phyloP scores from a whole-genome alignment of 2,329 filamentous ascomycete species.

The Blastomyces percursus region DNA sequence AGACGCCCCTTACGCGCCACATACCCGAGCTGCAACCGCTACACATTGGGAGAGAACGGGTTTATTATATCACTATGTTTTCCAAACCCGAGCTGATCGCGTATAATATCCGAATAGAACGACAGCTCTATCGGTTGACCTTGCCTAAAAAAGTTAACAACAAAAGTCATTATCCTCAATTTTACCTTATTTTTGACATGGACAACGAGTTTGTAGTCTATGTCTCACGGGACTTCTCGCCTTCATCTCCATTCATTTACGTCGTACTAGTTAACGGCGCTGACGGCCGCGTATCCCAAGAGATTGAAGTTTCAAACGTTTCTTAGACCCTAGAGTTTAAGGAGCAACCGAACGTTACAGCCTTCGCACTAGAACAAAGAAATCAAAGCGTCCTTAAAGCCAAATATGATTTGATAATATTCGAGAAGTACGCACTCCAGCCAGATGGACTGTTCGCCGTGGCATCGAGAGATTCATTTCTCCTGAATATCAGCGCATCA shows the following conservation, averaged over 20 bases:
- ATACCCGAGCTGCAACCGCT: neutral
- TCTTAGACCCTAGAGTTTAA: neutral
- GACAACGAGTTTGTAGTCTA: neutral
- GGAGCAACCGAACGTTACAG: neutral
- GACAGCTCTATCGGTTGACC: neutral
- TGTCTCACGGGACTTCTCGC: neutral
- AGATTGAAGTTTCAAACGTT: neutral
- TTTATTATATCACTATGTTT: conserved; percentile 1
- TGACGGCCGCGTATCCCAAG: neutral
- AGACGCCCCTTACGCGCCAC: neutral
- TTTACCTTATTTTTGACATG: neutral
- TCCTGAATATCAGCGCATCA: neutral
- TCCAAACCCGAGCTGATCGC: neutral
- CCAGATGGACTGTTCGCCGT: neutral
- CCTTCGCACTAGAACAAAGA: neutral
- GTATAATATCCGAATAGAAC: neutral
- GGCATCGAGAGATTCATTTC: neutral
- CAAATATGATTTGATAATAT: neutral
- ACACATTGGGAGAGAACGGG: neutral
- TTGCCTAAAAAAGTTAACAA: neutral
- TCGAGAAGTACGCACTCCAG: neutral
- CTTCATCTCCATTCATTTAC: neutral
- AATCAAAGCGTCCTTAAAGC: neutral
- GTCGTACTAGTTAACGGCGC: neutral
- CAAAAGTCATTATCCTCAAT: neutral